Evolutionary conservation across 441 rosid genomes (phyloP).

Genomic region (Euphorbia celastroides): DNA sequence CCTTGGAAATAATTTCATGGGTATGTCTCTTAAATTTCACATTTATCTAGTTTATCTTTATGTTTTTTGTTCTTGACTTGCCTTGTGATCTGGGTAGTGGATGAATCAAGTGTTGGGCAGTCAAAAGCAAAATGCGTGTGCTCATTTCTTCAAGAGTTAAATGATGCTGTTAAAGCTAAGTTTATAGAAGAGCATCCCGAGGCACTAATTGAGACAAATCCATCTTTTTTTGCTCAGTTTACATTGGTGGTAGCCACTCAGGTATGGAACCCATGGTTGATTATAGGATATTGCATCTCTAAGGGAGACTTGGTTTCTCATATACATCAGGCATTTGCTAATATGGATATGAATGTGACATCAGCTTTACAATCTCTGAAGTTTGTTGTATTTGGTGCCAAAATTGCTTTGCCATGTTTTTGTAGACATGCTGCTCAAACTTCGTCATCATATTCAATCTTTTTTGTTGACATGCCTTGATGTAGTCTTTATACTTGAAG

Average conservation of each 20-base stretch:
- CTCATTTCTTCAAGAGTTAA: slow-evolving; percentile 84
- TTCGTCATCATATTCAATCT: too few relatives aligned
- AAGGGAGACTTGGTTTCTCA: neutral
- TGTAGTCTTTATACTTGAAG: neutral
- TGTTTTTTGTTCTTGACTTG: slow-evolving; percentile 13
- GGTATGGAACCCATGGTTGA: slow-evolving; percentile 29
- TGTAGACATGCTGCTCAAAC: neutral
- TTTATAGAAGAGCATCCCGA: slow-evolving; percentile 77
- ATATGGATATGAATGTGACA: neutral
- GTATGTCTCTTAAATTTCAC: slow-evolving; percentile 28
- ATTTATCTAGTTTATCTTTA: neutral
- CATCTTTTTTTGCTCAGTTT: slow-evolving; percentile 81
- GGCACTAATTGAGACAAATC: slow-evolving; percentile 47
- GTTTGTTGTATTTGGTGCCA: neutral
- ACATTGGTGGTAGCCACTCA: slow-evolving; percentile 92
- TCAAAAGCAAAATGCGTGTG: slow-evolving; percentile 86
- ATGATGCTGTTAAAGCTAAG: slow-evolving; percentile 78
- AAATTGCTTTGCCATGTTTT: neutral
- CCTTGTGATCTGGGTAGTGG: slow-evolving; percentile 46
- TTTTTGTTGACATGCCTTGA: neutral
- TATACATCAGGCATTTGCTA: neutral
- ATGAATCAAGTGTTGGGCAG: slow-evolving; percentile 68
- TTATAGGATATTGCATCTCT: slow-evolving; percentile 8
- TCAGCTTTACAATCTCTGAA: neutral
- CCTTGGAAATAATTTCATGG: slow-evolving; percentile 96